A percentile compares a stretch with the other conserved stretches of the same genome.
Conservation (phyloP, 1,139 yeast species). For the Yamadazyma pseudoaaseri region DNA sequence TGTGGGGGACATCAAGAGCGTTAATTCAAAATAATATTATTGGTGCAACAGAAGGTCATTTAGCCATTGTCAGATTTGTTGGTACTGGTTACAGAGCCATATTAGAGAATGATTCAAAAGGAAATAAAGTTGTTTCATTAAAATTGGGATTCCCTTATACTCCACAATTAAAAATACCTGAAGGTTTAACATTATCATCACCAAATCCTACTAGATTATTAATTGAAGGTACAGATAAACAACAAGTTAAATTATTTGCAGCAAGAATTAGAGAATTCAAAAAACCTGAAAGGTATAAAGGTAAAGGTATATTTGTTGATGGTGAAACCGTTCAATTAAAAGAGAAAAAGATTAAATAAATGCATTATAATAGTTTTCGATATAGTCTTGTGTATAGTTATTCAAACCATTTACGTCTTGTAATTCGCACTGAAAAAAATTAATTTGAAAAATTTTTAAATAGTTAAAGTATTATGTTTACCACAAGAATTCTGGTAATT, state of each 20-base stretch:
- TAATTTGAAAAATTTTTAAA: slow-evolving; percentile 1
- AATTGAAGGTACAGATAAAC: slow-evolving; percentile 85
- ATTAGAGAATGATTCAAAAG: slow-evolving; percentile 53
- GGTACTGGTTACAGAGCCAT: slow-evolving; percentile 97
- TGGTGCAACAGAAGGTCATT: slow-evolving; percentile 93
- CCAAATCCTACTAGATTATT: slow-evolving; percentile 90
- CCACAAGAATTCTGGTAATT: slow-evolving; percentile 2
- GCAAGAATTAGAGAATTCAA: slow-evolving; percentile 82
- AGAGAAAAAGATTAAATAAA: slow-evolving; percentile 85
- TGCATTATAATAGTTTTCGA: slow-evolving; percentile 2
- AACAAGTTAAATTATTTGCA: slow-evolving; percentile 84
- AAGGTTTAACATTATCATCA: slow-evolving; percentile 66
- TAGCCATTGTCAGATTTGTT: slow-evolving; percentile 82
- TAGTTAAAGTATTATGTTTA: slow-evolving; percentile 7
- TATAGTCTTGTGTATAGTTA: slow-evolving; percentile 11
- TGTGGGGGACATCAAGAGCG: slow-evolving; percentile 96
- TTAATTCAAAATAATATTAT: slow-evolving; percentile 71
- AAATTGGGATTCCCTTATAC: slow-evolving; percentile 73
- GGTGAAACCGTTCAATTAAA: slow-evolving; percentile 88
- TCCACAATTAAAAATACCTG: slow-evolving; percentile 77
- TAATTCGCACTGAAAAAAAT: slow-evolving; percentile 1
- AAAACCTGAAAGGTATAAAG: slow-evolving; percentile 98
- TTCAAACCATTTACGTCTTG: too few species aligned
- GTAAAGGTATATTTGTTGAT: slow-evolving; percentile 93
- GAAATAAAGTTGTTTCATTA: slow-evolving; percentile 61